These are phyloP conservation scores for Salix suchowensis DNA, from an alignment of 345 rosid species.

Conservation along the genomic window DNA sequence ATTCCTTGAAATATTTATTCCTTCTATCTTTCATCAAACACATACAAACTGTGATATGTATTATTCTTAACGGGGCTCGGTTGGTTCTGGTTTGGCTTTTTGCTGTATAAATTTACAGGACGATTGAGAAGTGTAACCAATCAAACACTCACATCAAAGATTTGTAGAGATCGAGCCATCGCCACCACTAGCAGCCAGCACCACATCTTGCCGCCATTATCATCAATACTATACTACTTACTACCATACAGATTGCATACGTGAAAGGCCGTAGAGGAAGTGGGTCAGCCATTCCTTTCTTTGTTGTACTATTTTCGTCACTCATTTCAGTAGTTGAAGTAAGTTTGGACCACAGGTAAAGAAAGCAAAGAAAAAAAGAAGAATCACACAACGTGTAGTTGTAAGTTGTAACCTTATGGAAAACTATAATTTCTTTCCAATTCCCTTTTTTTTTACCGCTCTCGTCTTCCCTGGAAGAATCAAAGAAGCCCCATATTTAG, in stretches of 20 bases:
- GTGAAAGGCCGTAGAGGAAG: conserved; percentile 39
- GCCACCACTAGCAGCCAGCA: conserved; percentile 1
- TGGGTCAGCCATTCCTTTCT: conserved; percentile 43
- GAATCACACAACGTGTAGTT: conserved; percentile 24
- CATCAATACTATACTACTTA: conserved; percentile 32
- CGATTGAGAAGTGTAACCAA: conserved; percentile 30
- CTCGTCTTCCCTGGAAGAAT: conserved; percentile 28
- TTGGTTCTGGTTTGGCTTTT: background rate
- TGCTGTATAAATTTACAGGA: conserved; percentile 24
- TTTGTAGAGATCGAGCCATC: conserved; percentile 35
- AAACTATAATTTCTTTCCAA: conserved; percentile 14
- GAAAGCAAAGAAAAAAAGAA: conserved; percentile 2
- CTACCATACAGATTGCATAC: conserved; percentile 52
- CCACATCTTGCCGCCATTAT: background rate
- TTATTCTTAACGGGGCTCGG: conserved; percentile 1
- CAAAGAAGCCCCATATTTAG: conserved; percentile 25
- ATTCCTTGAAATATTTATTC: conserved; percentile 4
- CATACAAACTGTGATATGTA: background rate
- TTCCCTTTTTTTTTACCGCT: conserved; percentile 1
- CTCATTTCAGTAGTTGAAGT: conserved; percentile 23
- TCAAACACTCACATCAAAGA: conserved; percentile 29
- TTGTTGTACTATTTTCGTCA: conserved; percentile 36
- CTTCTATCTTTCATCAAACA: background rate
- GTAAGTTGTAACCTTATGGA: conserved; percentile 32
- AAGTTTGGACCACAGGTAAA: conserved; percentile 42